Evolutionary conservation across 2,329 filamentous ascomycete species (phyloP).

Genomic region (Fusarium liriodendri): DNA sequence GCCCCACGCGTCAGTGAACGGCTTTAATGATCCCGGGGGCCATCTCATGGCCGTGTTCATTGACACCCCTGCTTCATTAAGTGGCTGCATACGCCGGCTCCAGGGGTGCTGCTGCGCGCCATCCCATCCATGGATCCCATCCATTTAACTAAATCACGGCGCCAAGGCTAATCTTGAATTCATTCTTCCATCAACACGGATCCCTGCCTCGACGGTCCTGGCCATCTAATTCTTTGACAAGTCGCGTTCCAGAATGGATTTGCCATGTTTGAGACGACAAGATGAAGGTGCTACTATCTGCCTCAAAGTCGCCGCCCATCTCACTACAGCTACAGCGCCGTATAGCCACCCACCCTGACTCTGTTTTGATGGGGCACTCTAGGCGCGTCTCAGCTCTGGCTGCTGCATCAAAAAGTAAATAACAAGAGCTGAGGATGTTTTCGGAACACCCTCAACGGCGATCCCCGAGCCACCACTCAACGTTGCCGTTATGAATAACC

Average conservation of each 20-base stretch:
- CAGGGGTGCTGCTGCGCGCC: constrained; percentile 46
- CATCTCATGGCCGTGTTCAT: constrained; percentile 38
- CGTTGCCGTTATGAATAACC: neutral
- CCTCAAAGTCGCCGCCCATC: neutral
- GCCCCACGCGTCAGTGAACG: constrained; percentile 38
- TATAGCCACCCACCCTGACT: constrained; percentile 2
- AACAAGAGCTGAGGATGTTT: constrained; percentile 28
- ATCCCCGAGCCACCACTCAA: constrained; percentile 1
- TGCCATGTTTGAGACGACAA: constrained; percentile 15
- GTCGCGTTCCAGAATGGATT: constrained; percentile 30
- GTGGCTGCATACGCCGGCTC: constrained; percentile 45
- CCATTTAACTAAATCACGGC: constrained; percentile 40
- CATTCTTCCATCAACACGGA: constrained; percentile 33
- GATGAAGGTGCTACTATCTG: neutral
- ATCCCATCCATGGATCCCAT: constrained; percentile 39
- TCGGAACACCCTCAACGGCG: constrained; percentile 7
- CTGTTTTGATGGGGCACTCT: constrained; percentile 35
- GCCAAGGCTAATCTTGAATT: constrained; percentile 42
- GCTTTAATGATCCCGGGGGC: constrained; percentile 40
- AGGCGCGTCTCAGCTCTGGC: constrained; percentile 30
- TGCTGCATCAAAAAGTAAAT: constrained; percentile 34
- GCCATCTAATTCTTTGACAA: constrained; percentile 25
- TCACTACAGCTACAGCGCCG: neutral
- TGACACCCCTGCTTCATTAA: constrained; percentile 45
- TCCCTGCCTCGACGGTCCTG: constrained; percentile 28